A percentile compares a stretch with the other conserved stretches of the same genome.
These are phyloP conservation scores for Suillus cothurnatus DNA, from an alignment of 768 basidiomycete genomes.

Conservation along the genomic window DNA sequence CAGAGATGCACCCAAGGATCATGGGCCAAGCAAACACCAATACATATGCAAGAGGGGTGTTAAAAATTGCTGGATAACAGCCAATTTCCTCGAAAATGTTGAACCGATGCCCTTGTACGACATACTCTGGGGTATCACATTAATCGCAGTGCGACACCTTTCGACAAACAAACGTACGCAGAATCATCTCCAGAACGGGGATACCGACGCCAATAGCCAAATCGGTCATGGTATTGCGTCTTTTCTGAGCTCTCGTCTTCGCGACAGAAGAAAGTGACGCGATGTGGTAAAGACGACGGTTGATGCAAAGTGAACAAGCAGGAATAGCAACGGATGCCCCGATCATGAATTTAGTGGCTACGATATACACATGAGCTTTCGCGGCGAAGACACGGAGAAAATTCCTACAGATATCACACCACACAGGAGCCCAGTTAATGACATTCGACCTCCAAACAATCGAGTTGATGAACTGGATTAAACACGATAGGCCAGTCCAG, in stretches of 20 bases:
- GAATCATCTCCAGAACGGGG: constrained; percentile 47
- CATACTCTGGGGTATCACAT: constrained; percentile 37
- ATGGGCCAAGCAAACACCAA: constrained; percentile 42
- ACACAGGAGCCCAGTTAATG: constrained; percentile 46
- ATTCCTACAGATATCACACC: constrained; percentile 66
- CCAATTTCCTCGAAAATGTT: constrained; percentile 52
- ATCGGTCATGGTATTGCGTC: constrained; percentile 45
- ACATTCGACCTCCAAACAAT: constrained; percentile 53
- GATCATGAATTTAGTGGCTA: constrained; percentile 23
- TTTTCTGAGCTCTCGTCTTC: constrained; percentile 47
- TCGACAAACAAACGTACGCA: constrained; percentile 38
- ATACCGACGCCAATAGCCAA: constrained; percentile 46
- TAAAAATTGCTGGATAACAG: constrained; percentile 43
- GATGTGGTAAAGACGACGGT: constrained; percentile 35
- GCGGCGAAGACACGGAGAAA: neutral
- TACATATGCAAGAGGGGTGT: constrained; percentile 38
- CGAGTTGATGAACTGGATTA: constrained; percentile 53
- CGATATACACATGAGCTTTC: neutral
- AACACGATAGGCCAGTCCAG: constrained; percentile 42
- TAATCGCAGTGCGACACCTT: neutral
- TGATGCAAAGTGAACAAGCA: constrained; percentile 40
- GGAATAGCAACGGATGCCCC: constrained; percentile 16
- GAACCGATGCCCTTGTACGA: constrained; percentile 55
- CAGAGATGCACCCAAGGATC: constrained; percentile 40
- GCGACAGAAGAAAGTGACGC: constrained; percentile 49